Conservation (phyloP, 306 rosid genomes). For the Cicer pinnatifidum region DNA sequence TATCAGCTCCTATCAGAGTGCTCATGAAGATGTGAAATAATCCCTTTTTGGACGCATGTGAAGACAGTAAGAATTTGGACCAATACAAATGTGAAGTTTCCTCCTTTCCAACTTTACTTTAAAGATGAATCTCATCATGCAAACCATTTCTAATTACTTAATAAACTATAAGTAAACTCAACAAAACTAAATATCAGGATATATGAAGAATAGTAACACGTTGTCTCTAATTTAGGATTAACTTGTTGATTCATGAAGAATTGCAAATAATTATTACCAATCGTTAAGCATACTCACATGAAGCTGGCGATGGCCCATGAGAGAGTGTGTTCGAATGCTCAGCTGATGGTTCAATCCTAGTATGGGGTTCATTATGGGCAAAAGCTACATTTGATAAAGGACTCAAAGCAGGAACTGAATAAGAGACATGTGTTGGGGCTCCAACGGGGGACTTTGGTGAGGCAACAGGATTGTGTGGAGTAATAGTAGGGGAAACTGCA, state of each 20-base stretch:
- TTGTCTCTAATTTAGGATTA: slow-evolving; percentile 18
- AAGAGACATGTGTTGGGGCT: slow-evolving; percentile 49
- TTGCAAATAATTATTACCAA: slow-evolving; percentile 22
- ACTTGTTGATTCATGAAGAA: slow-evolving; percentile 1
- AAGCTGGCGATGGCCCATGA: slow-evolving; percentile 51
- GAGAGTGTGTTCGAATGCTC: slow-evolving; percentile 47
- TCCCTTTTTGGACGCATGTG: background rate
- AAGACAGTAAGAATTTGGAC: background rate
- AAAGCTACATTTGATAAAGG: slow-evolving; percentile 72
- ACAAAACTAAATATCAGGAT: background rate
- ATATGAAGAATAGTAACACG: background rate
- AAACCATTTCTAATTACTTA: slow-evolving; percentile 29
- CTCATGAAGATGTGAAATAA: background rate
- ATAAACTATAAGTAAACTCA: slow-evolving; percentile 18
- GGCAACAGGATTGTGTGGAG: slow-evolving; percentile 51
- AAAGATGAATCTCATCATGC: slow-evolving; percentile 19
- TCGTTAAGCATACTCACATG: slow-evolving; percentile 59
- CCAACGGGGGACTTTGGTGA: slow-evolving; percentile 50
- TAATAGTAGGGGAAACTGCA: slow-evolving; percentile 54
- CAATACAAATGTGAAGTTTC: slow-evolving; percentile 4
- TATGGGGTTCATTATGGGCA: slow-evolving; percentile 63
- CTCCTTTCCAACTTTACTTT: slow-evolving; percentile 15
- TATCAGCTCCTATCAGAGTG: background rate
- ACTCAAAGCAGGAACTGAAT: slow-evolving; percentile 61
- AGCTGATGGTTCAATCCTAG: slow-evolving; percentile 51